Evolutionary conservation across 768 basidiomycete species (phyloP).

Genomic region (Auricularia sp.): DNA sequence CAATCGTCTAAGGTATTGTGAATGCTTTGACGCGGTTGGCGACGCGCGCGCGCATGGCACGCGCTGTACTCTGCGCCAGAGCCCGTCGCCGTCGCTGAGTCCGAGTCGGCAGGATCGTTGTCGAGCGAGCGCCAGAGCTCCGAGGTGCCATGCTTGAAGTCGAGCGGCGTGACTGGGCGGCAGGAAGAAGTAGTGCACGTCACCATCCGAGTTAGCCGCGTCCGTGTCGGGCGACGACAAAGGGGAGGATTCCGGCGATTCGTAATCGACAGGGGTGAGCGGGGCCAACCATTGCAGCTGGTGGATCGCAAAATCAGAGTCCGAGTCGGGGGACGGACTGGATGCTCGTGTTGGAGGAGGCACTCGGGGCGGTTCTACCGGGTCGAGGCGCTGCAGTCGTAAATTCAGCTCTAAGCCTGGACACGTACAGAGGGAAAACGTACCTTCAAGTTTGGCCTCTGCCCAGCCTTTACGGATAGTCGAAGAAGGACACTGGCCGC

Average conservation of each 20-base stretch:
- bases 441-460: no score
- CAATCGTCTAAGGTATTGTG: no score
- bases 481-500: no score
- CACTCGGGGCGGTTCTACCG: neutral
- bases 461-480: no score
- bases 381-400: no score
- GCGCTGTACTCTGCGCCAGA: no score
- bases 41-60: no score
- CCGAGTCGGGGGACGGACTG: neutral
- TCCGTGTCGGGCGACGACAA: constrained; percentile 35
- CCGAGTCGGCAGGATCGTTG: neutral
- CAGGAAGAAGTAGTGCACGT: constrained; percentile 80
- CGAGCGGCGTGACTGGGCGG: constrained; percentile 53
- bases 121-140: neutral
- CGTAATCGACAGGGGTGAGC: neutral
- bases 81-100: neutral
- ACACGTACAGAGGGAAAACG: no score
- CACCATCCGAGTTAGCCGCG: constrained; percentile 71
- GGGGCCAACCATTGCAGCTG: neutral
- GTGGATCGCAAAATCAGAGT: neutral
- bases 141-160: neutral
- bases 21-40: no score
- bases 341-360: neutral
- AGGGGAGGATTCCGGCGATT: neutral
- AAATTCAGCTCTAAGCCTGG: no score